phyloP scores from a whole-genome alignment of 805 yeast species.

The Priceomyces haplophilus region DNA sequence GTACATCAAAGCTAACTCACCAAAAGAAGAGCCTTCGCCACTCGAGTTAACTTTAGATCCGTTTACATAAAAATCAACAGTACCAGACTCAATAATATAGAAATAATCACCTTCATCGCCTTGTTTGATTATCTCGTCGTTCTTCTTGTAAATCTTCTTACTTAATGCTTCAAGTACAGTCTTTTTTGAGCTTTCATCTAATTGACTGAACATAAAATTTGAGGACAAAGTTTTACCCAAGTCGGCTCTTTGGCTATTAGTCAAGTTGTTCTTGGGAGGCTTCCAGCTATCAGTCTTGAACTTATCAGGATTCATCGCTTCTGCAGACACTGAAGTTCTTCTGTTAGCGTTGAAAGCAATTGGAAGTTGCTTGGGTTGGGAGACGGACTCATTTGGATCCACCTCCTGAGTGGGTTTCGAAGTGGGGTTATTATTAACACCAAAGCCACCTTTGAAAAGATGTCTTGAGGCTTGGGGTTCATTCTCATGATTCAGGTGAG shows the following conservation, averaged over 20 bases:
- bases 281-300: slow-evolving; percentile 67
- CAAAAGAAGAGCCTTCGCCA: slow-evolving; percentile 89
- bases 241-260: slow-evolving; percentile 61
- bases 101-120: slow-evolving; percentile 95
- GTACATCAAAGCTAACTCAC: slow-evolving; percentile 96
- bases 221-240: slow-evolving; percentile 69
- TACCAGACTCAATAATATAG: slow-evolving; percentile 80
- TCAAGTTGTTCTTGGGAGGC: slow-evolving; percentile 65
- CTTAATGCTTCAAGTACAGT: slow-evolving; percentile 82
- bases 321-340: slow-evolving; percentile 89
- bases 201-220: slow-evolving; percentile 80
- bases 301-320: slow-evolving; percentile 73
- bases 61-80: slow-evolving; percentile 76
- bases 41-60: slow-evolving; percentile 66
- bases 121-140: slow-evolving; percentile 71
- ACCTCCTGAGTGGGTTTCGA: slow-evolving; percentile 17
- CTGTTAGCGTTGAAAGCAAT: slow-evolving; percentile 71
- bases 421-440: slow-evolving; percentile 11
- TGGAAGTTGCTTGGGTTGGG: slow-evolving; percentile 37
- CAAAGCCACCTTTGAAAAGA: slow-evolving; percentile 28
- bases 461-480: slow-evolving; percentile 10
- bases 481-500: slow-evolving; percentile 45
- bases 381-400: slow-evolving; percentile 25
- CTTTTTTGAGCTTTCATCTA: slow-evolving; percentile 73
- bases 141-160: slow-evolving; percentile 60